phyloP scores from a whole-genome alignment of 495 filamentous ascomycete species.

The Pseudoneurospora amorphoporcata region DNA sequence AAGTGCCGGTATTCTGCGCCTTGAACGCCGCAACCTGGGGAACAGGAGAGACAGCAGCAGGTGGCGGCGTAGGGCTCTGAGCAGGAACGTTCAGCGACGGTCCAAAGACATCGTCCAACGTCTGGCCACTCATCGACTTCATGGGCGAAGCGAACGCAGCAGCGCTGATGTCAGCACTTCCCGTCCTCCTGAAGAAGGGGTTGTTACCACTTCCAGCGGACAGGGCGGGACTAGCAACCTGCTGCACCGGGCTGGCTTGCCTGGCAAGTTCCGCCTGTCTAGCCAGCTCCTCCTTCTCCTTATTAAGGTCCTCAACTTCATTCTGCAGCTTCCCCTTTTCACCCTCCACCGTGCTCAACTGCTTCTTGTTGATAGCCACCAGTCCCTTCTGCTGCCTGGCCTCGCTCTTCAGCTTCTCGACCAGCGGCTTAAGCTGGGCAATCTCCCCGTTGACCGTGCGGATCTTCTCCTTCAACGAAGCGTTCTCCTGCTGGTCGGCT shows the following conservation, averaged over 20 bases:
- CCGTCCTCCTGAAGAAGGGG: constrained; percentile 77
- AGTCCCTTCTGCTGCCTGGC: constrained; percentile 90
- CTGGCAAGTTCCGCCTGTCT: constrained; percentile 30
- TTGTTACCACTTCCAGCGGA: constrained; percentile 74
- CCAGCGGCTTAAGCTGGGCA: constrained; percentile 67
- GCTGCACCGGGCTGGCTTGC: constrained; percentile 24
- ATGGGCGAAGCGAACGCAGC: constrained; percentile 39
- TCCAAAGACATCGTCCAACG: constrained; percentile 87
- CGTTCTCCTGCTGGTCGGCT: constrained; percentile 82
- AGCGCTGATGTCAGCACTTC: constrained; percentile 54
- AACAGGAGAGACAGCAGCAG: constrained; percentile 35
- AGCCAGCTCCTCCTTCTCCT: constrained; percentile 47
- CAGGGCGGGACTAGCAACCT: constrained; percentile 53
- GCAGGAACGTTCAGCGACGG: constrained; percentile 41
- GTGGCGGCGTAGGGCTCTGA: constrained; percentile 32
- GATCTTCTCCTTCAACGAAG: constrained; percentile 76
- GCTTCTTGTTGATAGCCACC: constrained; percentile 96
- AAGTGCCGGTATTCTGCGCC: constrained; percentile 45
- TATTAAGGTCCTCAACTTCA: constrained; percentile 61
- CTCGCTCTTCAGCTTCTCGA: constrained; percentile 83
- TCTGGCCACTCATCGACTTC: constrained; percentile 45
- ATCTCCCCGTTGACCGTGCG: constrained; percentile 71
- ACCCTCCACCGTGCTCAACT: constrained; percentile 75
- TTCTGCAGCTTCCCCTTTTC: constrained; percentile 76
- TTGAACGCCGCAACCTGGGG: constrained; percentile 49